Evolutionary conservation across 2,329 filamentous ascomycete species (phyloP).

Genomic region (Botrytis pseudocinerea): DNA sequence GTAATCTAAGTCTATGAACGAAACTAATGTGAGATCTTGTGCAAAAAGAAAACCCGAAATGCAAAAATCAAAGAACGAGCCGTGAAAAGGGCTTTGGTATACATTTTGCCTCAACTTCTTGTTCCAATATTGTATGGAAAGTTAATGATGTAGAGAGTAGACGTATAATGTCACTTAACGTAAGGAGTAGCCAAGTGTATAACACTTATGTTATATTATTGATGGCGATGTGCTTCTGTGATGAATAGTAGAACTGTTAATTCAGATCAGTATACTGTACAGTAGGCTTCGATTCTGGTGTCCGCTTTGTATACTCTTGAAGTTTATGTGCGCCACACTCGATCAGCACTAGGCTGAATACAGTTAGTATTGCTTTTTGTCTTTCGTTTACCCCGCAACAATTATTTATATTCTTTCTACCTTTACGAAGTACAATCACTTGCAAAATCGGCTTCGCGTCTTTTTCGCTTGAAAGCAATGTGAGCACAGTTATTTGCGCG

Average conservation of each 20-base stretch:
- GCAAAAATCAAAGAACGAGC: neutral
- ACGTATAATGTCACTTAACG: neutral
- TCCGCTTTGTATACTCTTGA: too few species aligned
- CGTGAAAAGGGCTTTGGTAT: neutral
- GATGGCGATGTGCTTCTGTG: neutral
- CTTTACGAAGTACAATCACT: too few species aligned
- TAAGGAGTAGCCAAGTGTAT: neutral
- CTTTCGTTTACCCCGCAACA: too few species aligned
- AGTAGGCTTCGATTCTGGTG: too few species aligned
- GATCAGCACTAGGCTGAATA: too few species aligned
- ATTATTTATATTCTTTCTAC: too few species aligned
- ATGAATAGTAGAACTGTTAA: neutral
- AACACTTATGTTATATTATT: neutral
- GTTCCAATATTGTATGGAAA: neutral
- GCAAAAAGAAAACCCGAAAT: neutral
- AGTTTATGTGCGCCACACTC: too few species aligned
- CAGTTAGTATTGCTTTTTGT: too few species aligned
- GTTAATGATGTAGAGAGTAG: neutral
- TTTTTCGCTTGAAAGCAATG: too few species aligned
- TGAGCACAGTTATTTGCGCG: too few species aligned
- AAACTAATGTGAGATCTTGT: neutral
- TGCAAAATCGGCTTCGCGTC: too few species aligned
- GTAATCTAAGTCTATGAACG: neutral
- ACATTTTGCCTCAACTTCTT: neutral
- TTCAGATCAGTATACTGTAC: neutral